Evolutionary conservation across 2,329 filamentous ascomycete species (phyloP), one percentile per base, ranked within the genome.

Genomic region (Penicillium sumatraense): DNA sequence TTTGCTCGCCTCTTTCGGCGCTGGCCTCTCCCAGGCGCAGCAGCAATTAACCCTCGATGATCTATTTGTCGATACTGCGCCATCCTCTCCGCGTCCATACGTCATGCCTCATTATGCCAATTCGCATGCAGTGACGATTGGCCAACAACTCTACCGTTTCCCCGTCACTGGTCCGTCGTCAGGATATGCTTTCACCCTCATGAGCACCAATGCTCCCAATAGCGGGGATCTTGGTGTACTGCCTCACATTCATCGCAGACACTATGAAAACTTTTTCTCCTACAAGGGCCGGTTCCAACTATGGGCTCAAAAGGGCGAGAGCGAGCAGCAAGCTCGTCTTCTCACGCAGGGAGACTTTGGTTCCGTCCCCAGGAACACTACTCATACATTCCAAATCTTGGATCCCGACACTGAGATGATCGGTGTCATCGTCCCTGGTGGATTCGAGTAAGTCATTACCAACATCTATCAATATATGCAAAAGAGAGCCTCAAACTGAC

Each of bases 191-290:
- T 80, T 80, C 49, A 76, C 75, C 8, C 62, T 80, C 44, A 74
- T 80, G 65, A 72, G 72, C 53, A 80, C 78, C 42, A 77, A 77
- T 53, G 69, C 75, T 1, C 74, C 76, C 1, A 64, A 59, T 7
- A 76, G 72, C 11, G 58, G 62, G 10, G 63, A 62, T 1, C 63
- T 79, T 0, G 78, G 77, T 14, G 75, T 80, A 3, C 68, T 79
- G 3, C 77, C 78, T 1, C 78, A 80, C 57, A 68, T 72, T 33
- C 78, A 81, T 57, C 62, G 69, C 46, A 58, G 31, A 20, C 75
- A 79, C 55, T 79, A 80, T 53, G 78, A 80, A 64, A 80, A 79
- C 67, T 80, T 81, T 64, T 80, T 76, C 68, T 72, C 70, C 49
- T 68, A 74, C 55, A 76, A 76, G 62, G 78, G 79, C 14, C 72